Conservation (phyloP, 768 basidiomycete genomes). For the Suillus luteus region DNA sequence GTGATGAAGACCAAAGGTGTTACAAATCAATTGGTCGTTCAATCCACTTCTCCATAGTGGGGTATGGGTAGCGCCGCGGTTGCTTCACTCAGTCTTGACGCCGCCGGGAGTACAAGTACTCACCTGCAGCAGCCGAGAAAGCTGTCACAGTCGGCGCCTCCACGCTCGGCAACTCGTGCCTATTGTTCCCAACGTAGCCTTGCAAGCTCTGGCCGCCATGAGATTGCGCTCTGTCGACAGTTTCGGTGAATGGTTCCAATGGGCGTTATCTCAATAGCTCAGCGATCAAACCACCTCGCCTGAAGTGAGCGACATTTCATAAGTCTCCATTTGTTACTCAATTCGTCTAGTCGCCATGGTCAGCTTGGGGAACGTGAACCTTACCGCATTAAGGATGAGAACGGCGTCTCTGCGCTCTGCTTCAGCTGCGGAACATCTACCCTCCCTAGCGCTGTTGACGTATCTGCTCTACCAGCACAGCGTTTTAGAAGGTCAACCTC, state of each 20-base stretch:
- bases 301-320: conserved; percentile 57
- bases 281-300: conserved; percentile 71
- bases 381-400: conserved; percentile 82
- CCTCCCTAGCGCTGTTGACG: conserved; percentile 54
- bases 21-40: too few species aligned
- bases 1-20: too few species aligned
- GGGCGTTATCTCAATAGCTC: conserved; percentile 85
- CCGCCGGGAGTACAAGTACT: conserved; percentile 76
- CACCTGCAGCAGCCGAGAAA: conserved; percentile 85
- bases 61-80: too few species aligned
- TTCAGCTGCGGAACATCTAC: conserved; percentile 88
- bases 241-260: conserved; percentile 66
- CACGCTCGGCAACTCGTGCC: conserved; percentile 47
- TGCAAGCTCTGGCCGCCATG: too few species aligned
- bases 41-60: too few species aligned
- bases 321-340: conserved; percentile 9
- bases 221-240: too few species aligned
- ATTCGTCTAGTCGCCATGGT: conserved; percentile 67
- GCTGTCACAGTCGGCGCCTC: conserved; percentile 95
- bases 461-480: conserved; percentile 55
- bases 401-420: conserved; percentile 82
- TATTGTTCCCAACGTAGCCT: too few species aligned
- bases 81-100: too few species aligned
- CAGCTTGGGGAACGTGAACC: conserved; percentile 92
- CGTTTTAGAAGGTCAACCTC: conserved; percentile 52